Evolutionary conservation across 257 asterid genomes (phyloP), one percentile per base, ranked within the genome.

Genomic region (Lithospermum erythrorhizon): DNA sequence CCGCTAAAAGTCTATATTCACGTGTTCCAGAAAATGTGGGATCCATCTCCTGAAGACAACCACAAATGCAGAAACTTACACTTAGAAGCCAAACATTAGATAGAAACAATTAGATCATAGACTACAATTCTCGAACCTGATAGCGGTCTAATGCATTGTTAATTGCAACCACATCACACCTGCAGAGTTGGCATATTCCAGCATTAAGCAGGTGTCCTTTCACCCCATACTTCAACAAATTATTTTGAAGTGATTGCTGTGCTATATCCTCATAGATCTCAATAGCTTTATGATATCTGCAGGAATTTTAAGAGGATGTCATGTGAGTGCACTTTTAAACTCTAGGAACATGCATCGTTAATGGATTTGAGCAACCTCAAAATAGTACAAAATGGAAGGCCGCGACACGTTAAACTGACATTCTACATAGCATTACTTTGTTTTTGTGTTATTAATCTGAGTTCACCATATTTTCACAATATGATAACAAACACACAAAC

Each of bases 171-270:
- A 80, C 83, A 80, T 91, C 98, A 58, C 82, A 90, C 72, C 76
- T 88, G 76, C 98, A 91, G 35, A 91, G 94, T 75, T 91, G 95
- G 82, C 98, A 91, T 70, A 91, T 80, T 49, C 98, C 98, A 77
- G 98, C 97, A 77, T 91, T 91, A 59, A 91, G 98, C 70, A 91
- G 95, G 75, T 88, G 95, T 60, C 97, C 97, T 81, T 83, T 91
- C 63, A 84, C 98, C 72, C 97, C 98, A 77, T 91, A 91, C 73
- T 91, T 91, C 81, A 91, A 72, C 81, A 91, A 81, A 82, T 88
- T 89, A 78, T 82, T 91, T 59, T 23, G 79, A 70, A 91, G 90
- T 29, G 95, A 88, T 21, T 86, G 95, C 0, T 85, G 88, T 53
- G 95, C 97, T 68, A 91, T 81, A 64, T 89, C 98, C 73, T 88